Conservation (phyloP, 768 basidiomycete species). For the Boletus sp. region DNA sequence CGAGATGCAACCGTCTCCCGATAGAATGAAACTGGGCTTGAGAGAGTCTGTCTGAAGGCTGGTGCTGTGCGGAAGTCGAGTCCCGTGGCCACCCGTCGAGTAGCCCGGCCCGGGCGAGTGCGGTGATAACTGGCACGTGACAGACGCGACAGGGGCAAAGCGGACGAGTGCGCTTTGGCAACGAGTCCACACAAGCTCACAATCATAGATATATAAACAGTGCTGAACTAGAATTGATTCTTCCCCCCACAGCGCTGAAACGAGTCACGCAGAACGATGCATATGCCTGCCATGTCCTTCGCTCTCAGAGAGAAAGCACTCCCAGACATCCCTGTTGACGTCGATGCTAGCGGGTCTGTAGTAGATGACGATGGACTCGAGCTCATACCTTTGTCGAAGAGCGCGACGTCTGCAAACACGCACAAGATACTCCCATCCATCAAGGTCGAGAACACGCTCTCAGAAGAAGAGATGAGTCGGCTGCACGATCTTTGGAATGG, state of each 20-base stretch:
- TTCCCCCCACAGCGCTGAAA: not conserved
- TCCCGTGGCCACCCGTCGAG: too few relatives aligned
- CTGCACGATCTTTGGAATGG: slow-evolving; percentile 27
- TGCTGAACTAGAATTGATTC: too few relatives aligned
- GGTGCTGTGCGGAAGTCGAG: not conserved
- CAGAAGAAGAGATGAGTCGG: slow-evolving; percentile 16
- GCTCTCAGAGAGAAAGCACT: slow-evolving; percentile 17
- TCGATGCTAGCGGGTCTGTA: not conserved
- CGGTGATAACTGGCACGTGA: slow-evolving; percentile 10
- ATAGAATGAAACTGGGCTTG: not conserved
- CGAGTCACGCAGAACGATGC: not conserved
- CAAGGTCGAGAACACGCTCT: slow-evolving; percentile 16
- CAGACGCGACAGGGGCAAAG: slow-evolving; percentile 10
- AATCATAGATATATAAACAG: slow-evolving; percentile 9
- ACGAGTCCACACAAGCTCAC: too few relatives aligned
- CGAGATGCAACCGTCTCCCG: not conserved
- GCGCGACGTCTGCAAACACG: not conserved
- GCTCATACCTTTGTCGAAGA: not conserved
- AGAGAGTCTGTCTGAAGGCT: not conserved
- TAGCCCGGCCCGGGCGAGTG: not conserved
- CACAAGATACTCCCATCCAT: slow-evolving; percentile 15
- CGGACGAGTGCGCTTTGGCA: slow-evolving; percentile 11
- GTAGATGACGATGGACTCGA: not conserved
- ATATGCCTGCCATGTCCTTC: slow-evolving; percentile 9
- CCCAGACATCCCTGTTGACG: slow-evolving; percentile 18